These are phyloP conservation scores for Myxozyma nipponensis DNA, from an alignment of 805 yeast species.

Conservation along the genomic window DNA sequence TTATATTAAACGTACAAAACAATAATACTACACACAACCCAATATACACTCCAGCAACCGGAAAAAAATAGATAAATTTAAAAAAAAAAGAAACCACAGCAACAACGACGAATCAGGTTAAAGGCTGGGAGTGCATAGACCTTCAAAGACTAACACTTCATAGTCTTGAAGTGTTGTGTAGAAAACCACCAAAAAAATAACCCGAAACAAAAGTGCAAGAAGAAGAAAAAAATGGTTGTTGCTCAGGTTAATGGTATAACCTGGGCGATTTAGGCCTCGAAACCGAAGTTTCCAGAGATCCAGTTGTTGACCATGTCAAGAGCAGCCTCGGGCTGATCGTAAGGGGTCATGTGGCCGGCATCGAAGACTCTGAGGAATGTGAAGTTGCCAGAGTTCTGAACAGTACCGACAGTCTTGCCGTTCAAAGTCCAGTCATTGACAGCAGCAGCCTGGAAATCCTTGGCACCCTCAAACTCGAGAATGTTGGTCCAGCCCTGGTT, in stretches of 20 bases:
- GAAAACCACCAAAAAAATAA: not conserved
- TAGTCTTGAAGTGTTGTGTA: too few relatives aligned
- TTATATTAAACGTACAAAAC: not conserved
- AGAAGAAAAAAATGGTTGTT: not conserved
- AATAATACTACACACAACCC: too few relatives aligned
- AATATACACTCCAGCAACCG: not conserved
- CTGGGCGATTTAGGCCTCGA: conserved; percentile 4
- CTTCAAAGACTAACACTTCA: too few relatives aligned
- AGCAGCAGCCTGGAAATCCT: conserved; percentile 47
- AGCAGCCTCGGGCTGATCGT: conserved; percentile 74
- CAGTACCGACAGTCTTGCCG: conserved; percentile 60
- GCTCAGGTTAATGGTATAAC: too few relatives aligned
- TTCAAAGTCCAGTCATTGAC: conserved; percentile 41
- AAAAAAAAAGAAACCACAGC: not conserved
- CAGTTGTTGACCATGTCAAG: conserved; percentile 82
- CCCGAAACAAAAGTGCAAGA: not conserved
- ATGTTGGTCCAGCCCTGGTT: conserved; percentile 80
- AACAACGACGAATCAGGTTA: not conserved
- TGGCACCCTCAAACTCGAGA: conserved; percentile 62
- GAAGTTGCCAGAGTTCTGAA: conserved; percentile 65
- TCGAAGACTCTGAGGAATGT: conserved; percentile 80
- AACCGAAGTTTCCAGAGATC: conserved; percentile 59
- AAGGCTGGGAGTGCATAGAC: not conserved
- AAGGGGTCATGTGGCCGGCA: conserved; percentile 97
- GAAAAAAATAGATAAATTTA: too few relatives aligned